Conservation (phyloP, 78 protist genomes). For the Pigoraptor vietnamica region DNA sequence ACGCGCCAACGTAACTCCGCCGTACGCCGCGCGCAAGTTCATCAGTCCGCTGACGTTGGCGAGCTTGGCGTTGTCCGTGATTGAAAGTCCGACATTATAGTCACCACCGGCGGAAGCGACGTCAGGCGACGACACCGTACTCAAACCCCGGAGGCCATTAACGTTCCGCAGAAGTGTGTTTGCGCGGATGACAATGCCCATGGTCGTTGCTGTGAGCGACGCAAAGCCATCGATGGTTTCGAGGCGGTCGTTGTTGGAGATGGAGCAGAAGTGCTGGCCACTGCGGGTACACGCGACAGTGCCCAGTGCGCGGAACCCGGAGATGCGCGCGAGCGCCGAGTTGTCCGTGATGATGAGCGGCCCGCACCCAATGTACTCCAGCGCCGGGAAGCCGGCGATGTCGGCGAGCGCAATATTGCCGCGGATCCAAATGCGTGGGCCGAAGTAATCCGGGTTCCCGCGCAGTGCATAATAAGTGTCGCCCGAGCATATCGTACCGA, state of each 20-base stretch:
- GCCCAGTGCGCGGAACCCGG: background rate
- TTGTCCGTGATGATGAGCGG: background rate
- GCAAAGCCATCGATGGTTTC: background rate
- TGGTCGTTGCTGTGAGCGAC: background rate
- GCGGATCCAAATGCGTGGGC: background rate
- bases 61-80: background rate
- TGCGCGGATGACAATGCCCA: background rate
- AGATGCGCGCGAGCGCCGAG: background rate
- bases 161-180: background rate
- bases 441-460: background rate
- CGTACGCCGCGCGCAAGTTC: background rate
- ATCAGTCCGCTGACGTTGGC: background rate
- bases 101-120: background rate
- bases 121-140: background rate
- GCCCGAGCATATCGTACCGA: background rate
- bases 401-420: background rate
- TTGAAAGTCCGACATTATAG: background rate
- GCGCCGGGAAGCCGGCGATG: background rate
- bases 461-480: no score
- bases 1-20: background rate
- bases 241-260: background rate
- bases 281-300: background rate
- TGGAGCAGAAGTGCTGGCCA: background rate
- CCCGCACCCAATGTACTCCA: background rate
- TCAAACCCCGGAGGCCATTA: background rate